These are phyloP conservation scores for Zygosaccharomyces bailii DNA, from an alignment of 805 yeast species.

Conservation along the genomic window DNA sequence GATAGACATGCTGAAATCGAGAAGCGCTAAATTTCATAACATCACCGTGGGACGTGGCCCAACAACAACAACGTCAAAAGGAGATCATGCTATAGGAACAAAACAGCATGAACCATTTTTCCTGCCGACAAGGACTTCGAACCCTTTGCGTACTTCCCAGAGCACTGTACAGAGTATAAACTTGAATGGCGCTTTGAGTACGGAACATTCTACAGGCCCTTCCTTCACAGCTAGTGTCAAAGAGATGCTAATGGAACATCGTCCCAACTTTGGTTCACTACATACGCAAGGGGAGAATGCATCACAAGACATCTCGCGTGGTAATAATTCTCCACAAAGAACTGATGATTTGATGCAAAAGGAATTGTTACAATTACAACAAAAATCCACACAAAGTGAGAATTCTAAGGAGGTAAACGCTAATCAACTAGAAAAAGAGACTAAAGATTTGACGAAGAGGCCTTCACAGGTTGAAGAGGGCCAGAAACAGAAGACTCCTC, in stretches of 20 bases:
- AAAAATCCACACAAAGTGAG: background rate
- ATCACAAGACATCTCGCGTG: background rate
- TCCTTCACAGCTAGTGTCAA: constrained; percentile 5
- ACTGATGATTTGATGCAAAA: background rate
- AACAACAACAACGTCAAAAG: background rate
- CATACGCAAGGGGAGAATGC: background rate
- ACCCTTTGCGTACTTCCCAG: constrained; percentile 1
- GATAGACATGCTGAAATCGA: constrained; percentile 6
- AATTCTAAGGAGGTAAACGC: background rate
- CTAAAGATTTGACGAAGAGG: no score
- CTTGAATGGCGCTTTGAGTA: background rate
- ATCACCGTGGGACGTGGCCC: background rate
- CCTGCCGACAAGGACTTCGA: constrained; percentile 4
- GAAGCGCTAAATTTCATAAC: constrained; percentile 8
- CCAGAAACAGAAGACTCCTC: no score
- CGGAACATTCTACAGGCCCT: background rate
- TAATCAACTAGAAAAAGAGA: background rate
- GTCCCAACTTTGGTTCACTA: background rate
- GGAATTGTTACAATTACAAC: background rate
- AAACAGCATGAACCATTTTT: constrained; percentile 1
- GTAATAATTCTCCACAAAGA: background rate
- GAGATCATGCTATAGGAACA: background rate
- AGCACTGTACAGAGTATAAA: background rate
- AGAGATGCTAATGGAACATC: constrained; percentile 4
- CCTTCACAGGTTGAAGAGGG: no score